Evolutionary conservation across 106 monocot genomes (phyloP), one percentile per base, ranked within the genome.

Genomic region (Acorus gramineus): DNA sequence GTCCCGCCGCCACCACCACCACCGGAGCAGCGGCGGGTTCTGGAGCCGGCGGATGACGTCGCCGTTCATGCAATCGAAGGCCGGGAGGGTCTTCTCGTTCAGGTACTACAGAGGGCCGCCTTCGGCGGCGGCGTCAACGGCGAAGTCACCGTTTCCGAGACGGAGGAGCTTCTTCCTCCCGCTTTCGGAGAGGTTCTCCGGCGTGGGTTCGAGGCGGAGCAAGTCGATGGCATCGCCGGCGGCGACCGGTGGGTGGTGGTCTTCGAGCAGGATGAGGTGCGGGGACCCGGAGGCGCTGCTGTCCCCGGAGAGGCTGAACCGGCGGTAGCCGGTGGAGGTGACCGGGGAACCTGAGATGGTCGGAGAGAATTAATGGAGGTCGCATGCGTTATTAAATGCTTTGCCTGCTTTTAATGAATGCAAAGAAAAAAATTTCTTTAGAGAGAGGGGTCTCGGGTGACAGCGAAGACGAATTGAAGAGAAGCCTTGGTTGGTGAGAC

Each of bases 41-140:
- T 95, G 94, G 94, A 95, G 94, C 86, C 90, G 90, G 79, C 77
- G 94, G 8, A 90, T 79, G 79, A 69, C 81, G 44, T 93, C 93
- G 54, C 93, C 93, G 1, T 93, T 93, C 75, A 69, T 2, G 72
- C 75, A 57, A 4, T 51, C 73, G 3, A 42, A 74, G 4, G 57
- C 76, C 1, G 55, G 76, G 3, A 45, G 92, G 13, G 84, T 81
- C 3, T 91, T 86, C 79, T 84, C 86, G 5, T 91, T 84, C 76
- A 78, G 90, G 3, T 78, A 74, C 28, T 76, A 71, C 69, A 76
- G 78, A 28, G 66, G 70, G 28, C 28, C 44, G 65, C 8, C 11
- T 44, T 44, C 67, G 65, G 6, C 60, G 68, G 11, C 49, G 42
- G 44, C 28, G 28, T 28, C 28, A 28, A 43, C 47, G 10, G 48